phyloP scores from a whole-genome alignment of 371 early-diverging fungal species.

The Lichtheimia hyalospora region DNA sequence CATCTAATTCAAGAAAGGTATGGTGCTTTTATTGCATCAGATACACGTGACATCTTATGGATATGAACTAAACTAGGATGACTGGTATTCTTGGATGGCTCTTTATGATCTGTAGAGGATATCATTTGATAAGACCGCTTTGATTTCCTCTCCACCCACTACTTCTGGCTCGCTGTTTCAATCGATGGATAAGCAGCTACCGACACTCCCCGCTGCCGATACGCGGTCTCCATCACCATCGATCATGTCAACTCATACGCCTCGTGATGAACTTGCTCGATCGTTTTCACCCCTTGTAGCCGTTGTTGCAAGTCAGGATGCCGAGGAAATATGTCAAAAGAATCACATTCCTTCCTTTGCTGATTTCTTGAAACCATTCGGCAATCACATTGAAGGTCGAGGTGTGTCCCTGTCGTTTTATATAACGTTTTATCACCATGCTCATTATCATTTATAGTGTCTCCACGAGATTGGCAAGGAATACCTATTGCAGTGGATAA shows the following conservation, averaged over 20 bases:
- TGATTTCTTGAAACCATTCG: conserved; percentile 84
- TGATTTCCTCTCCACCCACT: too few species aligned
- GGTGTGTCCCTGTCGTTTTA: conserved; percentile 39
- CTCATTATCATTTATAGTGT: conserved; percentile 39
- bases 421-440: background rate
- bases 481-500: conserved; percentile 63
- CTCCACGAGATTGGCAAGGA: conserved; percentile 70
- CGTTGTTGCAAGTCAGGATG: conserved; percentile 72
- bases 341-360: conserved; percentile 72
- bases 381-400: conserved; percentile 72
- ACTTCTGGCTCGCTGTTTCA: too few species aligned
- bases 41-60: too few species aligned
- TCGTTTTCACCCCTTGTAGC: conserved; percentile 75
- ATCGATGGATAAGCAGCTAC: conserved; percentile 12
- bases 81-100: too few species aligned
- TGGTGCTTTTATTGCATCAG: too few species aligned
- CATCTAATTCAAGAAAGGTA: too few species aligned
- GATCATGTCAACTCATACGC: conserved; percentile 17
- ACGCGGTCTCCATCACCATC: conserved; percentile 10
- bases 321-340: conserved; percentile 65
- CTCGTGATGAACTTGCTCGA: conserved; percentile 61
- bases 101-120: too few species aligned
- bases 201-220: conserved; percentile 4
- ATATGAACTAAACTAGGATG: too few species aligned
- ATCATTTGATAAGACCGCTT: too few species aligned